Conservation (phyloP, 2,329 filamentous ascomycete species). For the Fusarium paranaense region DNA sequence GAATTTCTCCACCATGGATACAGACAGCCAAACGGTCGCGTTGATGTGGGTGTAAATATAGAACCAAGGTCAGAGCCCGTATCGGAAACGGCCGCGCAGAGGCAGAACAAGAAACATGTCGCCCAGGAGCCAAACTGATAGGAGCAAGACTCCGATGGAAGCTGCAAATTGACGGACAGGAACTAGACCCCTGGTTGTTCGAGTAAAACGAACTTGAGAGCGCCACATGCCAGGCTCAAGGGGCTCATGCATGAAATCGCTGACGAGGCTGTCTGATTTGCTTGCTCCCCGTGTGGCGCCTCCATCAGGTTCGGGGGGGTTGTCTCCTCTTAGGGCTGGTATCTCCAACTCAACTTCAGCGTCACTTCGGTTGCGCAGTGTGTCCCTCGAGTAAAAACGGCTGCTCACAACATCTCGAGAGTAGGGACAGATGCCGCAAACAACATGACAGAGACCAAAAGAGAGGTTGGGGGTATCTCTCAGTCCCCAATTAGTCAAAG, state of each 20-base stretch:
- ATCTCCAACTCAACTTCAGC: neutral
- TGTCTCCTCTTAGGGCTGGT: conserved; percentile 8
- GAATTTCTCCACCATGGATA: neutral
- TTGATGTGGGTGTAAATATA: conserved; percentile 34
- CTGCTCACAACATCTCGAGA: neutral
- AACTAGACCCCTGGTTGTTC: conserved; percentile 5
- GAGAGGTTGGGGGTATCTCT: conserved; percentile 3
- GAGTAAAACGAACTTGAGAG: conserved; percentile 12
- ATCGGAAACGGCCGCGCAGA: conserved; percentile 21
- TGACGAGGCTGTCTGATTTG: conserved; percentile 7
- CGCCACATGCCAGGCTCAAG: conserved; percentile 19
- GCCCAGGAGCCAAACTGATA: conserved; percentile 9
- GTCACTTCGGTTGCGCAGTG: neutral
- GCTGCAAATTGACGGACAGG: conserved; percentile 9
- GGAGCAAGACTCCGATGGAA: conserved; percentile 13
- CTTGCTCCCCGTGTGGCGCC: conserved; percentile 19
- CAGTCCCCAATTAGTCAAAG: neutral
- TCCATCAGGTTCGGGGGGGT: neutral
- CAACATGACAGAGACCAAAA: conserved; percentile 4
- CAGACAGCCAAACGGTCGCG: conserved; percentile 15
- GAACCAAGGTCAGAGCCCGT: conserved; percentile 20
- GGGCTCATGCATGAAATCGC: conserved; percentile 24
- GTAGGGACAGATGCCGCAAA: neutral
- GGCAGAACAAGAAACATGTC: conserved; percentile 9
- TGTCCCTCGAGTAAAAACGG: neutral